Base-by-base conservation (phyloP, 805 yeast species). In the Hanseniaspora valbyensis region DNA sequence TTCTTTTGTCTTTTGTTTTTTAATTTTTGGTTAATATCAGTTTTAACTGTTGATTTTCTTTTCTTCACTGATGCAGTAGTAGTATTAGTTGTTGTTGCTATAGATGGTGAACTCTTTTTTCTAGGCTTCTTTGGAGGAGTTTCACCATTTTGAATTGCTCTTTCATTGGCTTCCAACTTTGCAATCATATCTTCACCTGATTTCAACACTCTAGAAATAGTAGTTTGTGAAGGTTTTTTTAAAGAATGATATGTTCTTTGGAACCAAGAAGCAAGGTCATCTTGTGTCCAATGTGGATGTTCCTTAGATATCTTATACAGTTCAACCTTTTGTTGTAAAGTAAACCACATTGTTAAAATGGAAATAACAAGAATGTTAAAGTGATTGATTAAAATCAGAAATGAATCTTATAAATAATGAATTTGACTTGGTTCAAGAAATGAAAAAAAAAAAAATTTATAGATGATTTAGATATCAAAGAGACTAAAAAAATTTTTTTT, bases 211-310 rank as follows among this genome's bases (percentile, higher is more conserved):
- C 85, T 65, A 8, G 82, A 76, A 3, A 80, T 78, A 2, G 85
- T 80, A 2, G 84, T 80, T 57, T 80, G 85, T 0, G 83, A 76
- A 0, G 84, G 83, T 3, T 79, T 73, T 55, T 67, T 75, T 1
- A 66, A 60, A 1, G 77, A 65, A 22, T 74, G 75, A 57, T 76
- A 79, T 16, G 75, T 68, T 28, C 68, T 63, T 59, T 73, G 73
- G 1, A 83, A 83, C 85, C 85, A 80, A 42, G 66, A 61, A 1
- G 84, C 85, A 43, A 80, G 61, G 54, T 80, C 83, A 12, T 70
- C 68, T 60, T 80, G 85, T 2, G 83, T 80, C 84, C 80, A 77
- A 25, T 72, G 72, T 1, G 83, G 83, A 53, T 77, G 74, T n/a
- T 80, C 68, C 61, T 78, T 83, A 5, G 82, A 76, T 71, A 78